Evolutionary conservation across 2,329 filamentous ascomycete species (phyloP).

Genomic region (Pezicula neosporulosa): DNA sequence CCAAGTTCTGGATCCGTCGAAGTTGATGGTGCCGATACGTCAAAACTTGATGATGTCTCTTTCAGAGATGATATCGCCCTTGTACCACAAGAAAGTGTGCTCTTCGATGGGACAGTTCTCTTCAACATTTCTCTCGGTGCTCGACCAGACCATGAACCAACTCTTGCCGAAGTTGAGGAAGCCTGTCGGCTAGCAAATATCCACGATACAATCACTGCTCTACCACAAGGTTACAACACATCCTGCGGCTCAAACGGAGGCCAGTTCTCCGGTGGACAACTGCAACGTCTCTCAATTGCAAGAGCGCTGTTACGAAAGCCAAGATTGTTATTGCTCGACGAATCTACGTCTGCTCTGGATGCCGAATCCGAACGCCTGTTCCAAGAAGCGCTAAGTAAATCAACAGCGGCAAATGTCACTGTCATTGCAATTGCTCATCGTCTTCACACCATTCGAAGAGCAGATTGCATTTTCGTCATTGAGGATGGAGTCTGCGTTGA

Average conservation of each 20-base stretch:
- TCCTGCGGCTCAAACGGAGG: constrained; percentile 68
- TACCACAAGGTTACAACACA: constrained; percentile 65
- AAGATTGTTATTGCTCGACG: constrained; percentile 72
- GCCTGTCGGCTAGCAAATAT: constrained; percentile 65
- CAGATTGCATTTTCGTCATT: constrained; percentile 55
- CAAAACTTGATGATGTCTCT: constrained; percentile 34
- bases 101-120: constrained; percentile 52
- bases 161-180: constrained; percentile 58
- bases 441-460: constrained; percentile 52
- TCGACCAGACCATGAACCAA: constrained; percentile 46
- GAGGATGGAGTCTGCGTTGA: constrained; percentile 51
- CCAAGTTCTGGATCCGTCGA: constrained; percentile 25
- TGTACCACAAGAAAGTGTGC: constrained; percentile 54
- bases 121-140: constrained; percentile 56
- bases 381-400: constrained; percentile 61
- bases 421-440: constrained; percentile 57
- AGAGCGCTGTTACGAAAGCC: constrained; percentile 71
- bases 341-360: constrained; percentile 78
- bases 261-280: constrained; percentile 73
- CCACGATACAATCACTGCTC: constrained; percentile 59
- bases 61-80: constrained; percentile 52
- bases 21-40: constrained; percentile 36
- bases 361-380: constrained; percentile 64
- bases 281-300: constrained; percentile 75
- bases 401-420: constrained; percentile 44